A percentile compares a stretch with the other conserved stretches of the same genome.
Conservation (phyloP, 2,329 filamentous ascomycete genomes). For the Boeremia lycopersici region DNA sequence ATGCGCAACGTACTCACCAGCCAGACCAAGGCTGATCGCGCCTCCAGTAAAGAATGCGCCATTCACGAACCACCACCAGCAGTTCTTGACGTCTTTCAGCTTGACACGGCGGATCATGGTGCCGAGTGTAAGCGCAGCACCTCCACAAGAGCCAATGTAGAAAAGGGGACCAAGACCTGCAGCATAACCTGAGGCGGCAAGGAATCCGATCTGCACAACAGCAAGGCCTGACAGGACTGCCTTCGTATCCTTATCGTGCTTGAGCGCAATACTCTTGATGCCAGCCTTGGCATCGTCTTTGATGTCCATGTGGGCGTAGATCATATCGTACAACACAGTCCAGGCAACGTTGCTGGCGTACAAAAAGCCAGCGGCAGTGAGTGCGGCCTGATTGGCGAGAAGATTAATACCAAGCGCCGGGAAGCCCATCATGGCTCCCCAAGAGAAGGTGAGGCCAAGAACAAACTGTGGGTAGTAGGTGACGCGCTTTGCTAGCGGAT, state of each 20-base stretch:
- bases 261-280: slow-evolving; percentile 85
- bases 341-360: slow-evolving; percentile 82
- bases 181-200: slow-evolving; percentile 72
- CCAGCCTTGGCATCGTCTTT: slow-evolving; percentile 84
- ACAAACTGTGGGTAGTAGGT: slow-evolving; percentile 88
- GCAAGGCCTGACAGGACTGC: slow-evolving; percentile 74
- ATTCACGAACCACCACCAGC: slow-evolving; percentile 70
- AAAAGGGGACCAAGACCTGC: slow-evolving; percentile 64
- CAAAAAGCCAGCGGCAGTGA: slow-evolving; percentile 70
- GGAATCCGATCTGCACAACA: slow-evolving; percentile 69
- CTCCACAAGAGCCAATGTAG: slow-evolving; percentile 63
- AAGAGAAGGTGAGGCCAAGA: slow-evolving; percentile 83
- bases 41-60: slow-evolving; percentile 68
- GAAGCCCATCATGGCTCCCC: slow-evolving; percentile 88
- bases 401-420: slow-evolving; percentile 80
- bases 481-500: slow-evolving; percentile 83
- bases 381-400: slow-evolving; percentile 65
- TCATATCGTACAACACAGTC: slow-evolving; percentile 91
- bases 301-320: slow-evolving; percentile 92
- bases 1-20: slow-evolving; percentile 58
- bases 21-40: slow-evolving; percentile 61
- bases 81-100: slow-evolving; percentile 62
- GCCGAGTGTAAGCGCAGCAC: slow-evolving; percentile 59
- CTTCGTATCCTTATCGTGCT: slow-evolving; percentile 79
- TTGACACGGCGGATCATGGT: slow-evolving; percentile 66